phyloP scores from a whole-genome alignment of 441 rosid species.

The Brassica hybrid region DNA sequence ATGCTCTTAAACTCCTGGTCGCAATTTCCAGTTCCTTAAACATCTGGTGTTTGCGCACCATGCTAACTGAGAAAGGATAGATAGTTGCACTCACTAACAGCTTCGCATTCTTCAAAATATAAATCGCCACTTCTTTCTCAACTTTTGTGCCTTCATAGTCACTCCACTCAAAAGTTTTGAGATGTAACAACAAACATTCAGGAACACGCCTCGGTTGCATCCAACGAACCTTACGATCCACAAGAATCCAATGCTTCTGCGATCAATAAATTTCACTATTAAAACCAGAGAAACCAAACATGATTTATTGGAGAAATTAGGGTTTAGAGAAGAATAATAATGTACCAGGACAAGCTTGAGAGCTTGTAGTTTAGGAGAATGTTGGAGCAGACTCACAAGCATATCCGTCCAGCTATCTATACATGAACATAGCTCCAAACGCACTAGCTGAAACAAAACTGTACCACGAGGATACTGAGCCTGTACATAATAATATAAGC shows the following conservation, averaged over 20 bases:
- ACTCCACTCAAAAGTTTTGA: background rate
- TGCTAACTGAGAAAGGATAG: background rate
- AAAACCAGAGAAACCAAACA: background rate
- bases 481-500: background rate
- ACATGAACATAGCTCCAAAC: constrained; percentile 5
- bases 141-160: background rate
- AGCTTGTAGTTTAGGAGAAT: constrained; percentile 15
- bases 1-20: too few species aligned
- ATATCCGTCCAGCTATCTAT: background rate
- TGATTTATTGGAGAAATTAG: background rate
- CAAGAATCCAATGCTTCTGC: background rate
- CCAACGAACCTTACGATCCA: background rate
- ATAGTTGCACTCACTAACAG: background rate
- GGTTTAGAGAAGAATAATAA: background rate
- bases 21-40: too few species aligned
- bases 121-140: background rate
- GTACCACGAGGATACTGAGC: constrained; percentile 10
- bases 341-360: constrained; percentile 11
- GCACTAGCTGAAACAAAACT: constrained; percentile 9
- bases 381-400: constrained; percentile 9
- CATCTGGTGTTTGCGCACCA: too few species aligned
- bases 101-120: background rate
- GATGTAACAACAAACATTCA: background rate
- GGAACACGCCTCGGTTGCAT: background rate
- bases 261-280: background rate